Percentiles rank a stretch among this genome's conserved stretches.
phyloP scores from a whole-genome alignment of 1,284 basidiomycete species.

The Microbotryum scabiosae region DNA sequence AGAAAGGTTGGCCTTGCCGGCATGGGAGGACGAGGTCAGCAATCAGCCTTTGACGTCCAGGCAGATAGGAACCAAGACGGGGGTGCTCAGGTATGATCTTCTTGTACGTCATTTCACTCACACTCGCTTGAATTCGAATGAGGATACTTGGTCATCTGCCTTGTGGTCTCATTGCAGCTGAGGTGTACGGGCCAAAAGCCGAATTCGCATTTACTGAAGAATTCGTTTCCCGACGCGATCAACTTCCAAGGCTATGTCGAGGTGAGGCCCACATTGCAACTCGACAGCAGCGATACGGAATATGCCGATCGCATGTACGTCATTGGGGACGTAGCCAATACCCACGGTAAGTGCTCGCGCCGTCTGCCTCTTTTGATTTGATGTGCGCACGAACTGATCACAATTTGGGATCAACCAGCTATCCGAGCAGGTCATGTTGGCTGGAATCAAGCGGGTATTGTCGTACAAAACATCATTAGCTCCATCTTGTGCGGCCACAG shows the following conservation, averaged over 20 bases:
- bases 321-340: conserved; percentile 48
- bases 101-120: conserved; percentile 44
- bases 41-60: conserved; percentile 23
- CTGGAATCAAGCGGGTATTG: conserved; percentile 37
- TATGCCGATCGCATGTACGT: conserved; percentile 50
- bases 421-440: conserved; percentile 60
- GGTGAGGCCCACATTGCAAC: conserved; percentile 28
- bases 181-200: conserved; percentile 67
- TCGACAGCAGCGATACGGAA: conserved; percentile 18
- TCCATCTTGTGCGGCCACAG: conserved; percentile 31
- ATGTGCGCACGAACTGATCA: neutral
- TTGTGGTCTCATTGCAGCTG: conserved; percentile 44
- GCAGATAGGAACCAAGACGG: conserved; percentile 51
- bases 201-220: conserved; percentile 53
- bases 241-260: conserved; percentile 46
- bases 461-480: conserved; percentile 40
- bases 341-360: conserved; percentile 50
- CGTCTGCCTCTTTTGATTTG: too few relatives aligned
- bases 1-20: conserved; percentile 41
- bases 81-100: conserved; percentile 54
- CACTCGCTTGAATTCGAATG: neutral
- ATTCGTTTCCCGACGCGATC: conserved; percentile 50
- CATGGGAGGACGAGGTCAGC: conserved; percentile 26
- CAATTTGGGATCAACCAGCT: neutral
- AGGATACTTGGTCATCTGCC: too few relatives aligned